A percentile compares a stretch with the other conserved stretches of the same genome.
phyloP scores from a whole-genome alignment of 768 basidiomycete species.

The Hydnomerulius pinastri region DNA sequence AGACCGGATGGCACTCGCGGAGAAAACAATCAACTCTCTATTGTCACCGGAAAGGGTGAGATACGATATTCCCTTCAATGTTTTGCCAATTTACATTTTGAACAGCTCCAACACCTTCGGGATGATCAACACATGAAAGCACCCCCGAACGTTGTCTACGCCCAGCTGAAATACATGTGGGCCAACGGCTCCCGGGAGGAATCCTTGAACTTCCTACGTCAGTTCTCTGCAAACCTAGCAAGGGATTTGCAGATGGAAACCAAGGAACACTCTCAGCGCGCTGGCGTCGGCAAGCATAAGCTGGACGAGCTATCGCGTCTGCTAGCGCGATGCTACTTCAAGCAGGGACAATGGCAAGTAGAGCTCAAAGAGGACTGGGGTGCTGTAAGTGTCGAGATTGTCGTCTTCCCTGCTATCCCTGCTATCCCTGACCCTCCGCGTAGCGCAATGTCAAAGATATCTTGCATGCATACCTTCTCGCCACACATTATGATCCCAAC shows the following conservation, averaged over 20 bases:
- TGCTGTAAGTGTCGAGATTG: conserved; percentile 49
- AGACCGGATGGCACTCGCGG: conserved; percentile 91
- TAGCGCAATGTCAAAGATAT: conserved; percentile 83
- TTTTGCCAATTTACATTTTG: conserved; percentile 4
- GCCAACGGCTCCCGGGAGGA: conserved; percentile 77
- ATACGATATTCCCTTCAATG: neutral
- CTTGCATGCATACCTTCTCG: conserved; percentile 78
- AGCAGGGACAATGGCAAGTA: conserved; percentile 93
- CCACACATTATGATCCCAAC: conserved; percentile 88
- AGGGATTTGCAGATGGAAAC: conserved; percentile 70
- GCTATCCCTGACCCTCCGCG: conserved; percentile 11
- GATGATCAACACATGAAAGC: conserved; percentile 65
- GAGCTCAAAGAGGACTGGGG: conserved; percentile 80
- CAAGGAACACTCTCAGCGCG: conserved; percentile 51
- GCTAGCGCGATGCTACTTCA: conserved; percentile 96
- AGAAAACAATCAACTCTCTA: conserved; percentile 94
- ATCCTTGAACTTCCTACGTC: conserved; percentile 78
- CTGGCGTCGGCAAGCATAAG: conserved; percentile 58
- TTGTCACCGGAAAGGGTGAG: conserved; percentile 71
- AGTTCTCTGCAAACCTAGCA: conserved; percentile 77
- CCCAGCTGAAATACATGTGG: conserved; percentile 96
- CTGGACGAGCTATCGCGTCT: conserved; percentile 75
- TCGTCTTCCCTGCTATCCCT: too few relatives aligned
- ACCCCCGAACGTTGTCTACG: conserved; percentile 94
- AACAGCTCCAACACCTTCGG: conserved; percentile 48